Base-by-base conservation (phyloP, 2,329 filamentous ascomycete genomes). In the Aspergillus texensis region DNA sequence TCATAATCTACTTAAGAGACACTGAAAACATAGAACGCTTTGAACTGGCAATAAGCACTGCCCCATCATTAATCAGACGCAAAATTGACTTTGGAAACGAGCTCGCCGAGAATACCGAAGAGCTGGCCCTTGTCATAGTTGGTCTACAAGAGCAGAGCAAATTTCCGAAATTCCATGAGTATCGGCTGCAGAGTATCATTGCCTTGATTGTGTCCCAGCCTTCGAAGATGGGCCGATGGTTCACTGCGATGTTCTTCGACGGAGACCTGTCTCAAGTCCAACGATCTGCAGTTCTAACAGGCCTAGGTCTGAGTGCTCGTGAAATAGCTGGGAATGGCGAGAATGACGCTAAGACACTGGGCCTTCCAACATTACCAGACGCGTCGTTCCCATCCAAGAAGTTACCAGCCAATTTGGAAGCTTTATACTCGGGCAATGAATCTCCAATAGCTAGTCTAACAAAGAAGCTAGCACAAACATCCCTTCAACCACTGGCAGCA, bases 211-310 rank as follows among this genome's bases (percentile, higher is more conserved):
- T 95, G 2, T 89, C 92, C 0, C 87, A 91, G 67, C 92, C 95
- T 0, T 81, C 86, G 56, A 84, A 86, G 58, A 92, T 97, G 86
- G 94, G 89, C 0, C 91, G 88, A 16, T 96, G 92, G 90, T 92
- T 96, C 63, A 88, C 91, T 3, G 88, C 89, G 62, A 90, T 91
- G 0, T 96, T 95, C 74, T 98, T 97, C 74, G 90, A 93, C 48
- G 94, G 94, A 19, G 95, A 99, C 74, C 94, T 95, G 77, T 97
- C 94, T 0, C 82, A 98, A 43, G 87, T 89, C 0, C 94, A 98
- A 75, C 86, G 95, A 45, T 91, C 91, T 9, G 88, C 91, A 0
- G 85, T 98, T 43, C 88, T 99, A 58, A 90, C 92, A 24, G 89
- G 92, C 0, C 81, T 99, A 4, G 94, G 94, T 0, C 81, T 99